Evolutionary conservation across 2,329 filamentous ascomycete genomes (phyloP), one percentile per base, ranked within the genome.

Genomic region (Stachybotrys chlorohalonatus): DNA sequence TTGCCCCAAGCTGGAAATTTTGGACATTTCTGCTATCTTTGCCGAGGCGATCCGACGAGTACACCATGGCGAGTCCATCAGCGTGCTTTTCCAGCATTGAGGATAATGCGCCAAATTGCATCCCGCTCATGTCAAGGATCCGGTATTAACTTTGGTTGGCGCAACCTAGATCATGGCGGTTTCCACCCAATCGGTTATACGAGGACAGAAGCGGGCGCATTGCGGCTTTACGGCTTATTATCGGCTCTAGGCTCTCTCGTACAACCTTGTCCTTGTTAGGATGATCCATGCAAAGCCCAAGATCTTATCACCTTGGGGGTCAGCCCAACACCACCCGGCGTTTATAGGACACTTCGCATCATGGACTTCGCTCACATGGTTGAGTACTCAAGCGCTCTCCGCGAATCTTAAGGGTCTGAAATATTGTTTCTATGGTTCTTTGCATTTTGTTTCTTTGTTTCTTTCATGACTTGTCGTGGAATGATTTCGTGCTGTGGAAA

Each of bases 11-110:
- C 77, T 99, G 52, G 91, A 96, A 70, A 88, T 96, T 52, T 75
- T 99, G 58, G 93, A 97, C 66, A 71, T 97, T 57, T 90, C 90
- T 53, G 86, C 89, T 62, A 86, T 96, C 56, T 96, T 97, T 69
- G 92, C 90, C 56, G 93, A 97, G 80, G 90, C 94, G 52, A 96
- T 97, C 63, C 88, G 94, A 59, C 85, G 94, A 59, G 93, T 97
- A 56, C 94, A 99, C 73, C 92, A 97, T 71, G 94, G 94, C 65
- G 94, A 99, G 76, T 96, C 90, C 66, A 96, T 99, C 73, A 96
- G 91, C 69, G 90, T 94, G 57, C 80, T 99, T 52, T 99, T 99
- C 60, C 69, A 73, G 62, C 68, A 71, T 60, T 67, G 50, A 60
- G 53, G 13, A 24, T 24, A 24, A 24, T 24, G 24, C 24, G 24